A percentile compares a stretch with the other conserved stretches of the same genome.
Conservation (phyloP, 1,284 basidiomycete genomes). For the Fistulinella cinereoalba region DNA sequence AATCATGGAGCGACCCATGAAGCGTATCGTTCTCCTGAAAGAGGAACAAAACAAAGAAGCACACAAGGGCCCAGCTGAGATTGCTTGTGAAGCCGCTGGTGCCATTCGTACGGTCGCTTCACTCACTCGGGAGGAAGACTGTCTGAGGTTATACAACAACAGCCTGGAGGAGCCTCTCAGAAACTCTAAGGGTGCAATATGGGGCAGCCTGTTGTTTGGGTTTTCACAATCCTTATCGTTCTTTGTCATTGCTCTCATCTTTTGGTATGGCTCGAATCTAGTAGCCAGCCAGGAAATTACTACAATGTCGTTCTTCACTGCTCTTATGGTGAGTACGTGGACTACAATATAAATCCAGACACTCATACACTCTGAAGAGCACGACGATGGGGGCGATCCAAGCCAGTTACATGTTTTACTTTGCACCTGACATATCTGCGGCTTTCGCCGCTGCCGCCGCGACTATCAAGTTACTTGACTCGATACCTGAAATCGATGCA, state of each 20-base stretch:
- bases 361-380: constrained; percentile 36
- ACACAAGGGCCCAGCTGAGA: constrained; percentile 82
- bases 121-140: constrained; percentile 83
- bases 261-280: constrained; percentile 80
- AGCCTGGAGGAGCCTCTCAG: constrained; percentile 72
- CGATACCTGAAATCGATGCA: constrained; percentile 78
- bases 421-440: constrained; percentile 90
- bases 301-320: constrained; percentile 78
- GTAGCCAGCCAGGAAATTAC: constrained; percentile 59
- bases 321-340: constrained; percentile 67
- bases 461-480: constrained; percentile 79
- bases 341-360: constrained; percentile 18
- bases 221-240: constrained; percentile 78
- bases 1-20: constrained; percentile 11
- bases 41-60: constrained; percentile 85
- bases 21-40: constrained; percentile 82
- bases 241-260: constrained; percentile 83
- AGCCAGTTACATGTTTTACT: constrained; percentile 85
- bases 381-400: constrained; percentile 76
- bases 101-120: constrained; percentile 94
- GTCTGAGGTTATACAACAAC: constrained; percentile 67
- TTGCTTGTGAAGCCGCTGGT: constrained; percentile 90
- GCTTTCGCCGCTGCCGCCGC: constrained; percentile 79
- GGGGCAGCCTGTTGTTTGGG: constrained; percentile 75
- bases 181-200: constrained; percentile 68